Percentiles rank a stretch among this genome's conserved stretches.
Conservation (phyloP, 1,284 basidiomycete species). For the Naganishia albida region DNA sequence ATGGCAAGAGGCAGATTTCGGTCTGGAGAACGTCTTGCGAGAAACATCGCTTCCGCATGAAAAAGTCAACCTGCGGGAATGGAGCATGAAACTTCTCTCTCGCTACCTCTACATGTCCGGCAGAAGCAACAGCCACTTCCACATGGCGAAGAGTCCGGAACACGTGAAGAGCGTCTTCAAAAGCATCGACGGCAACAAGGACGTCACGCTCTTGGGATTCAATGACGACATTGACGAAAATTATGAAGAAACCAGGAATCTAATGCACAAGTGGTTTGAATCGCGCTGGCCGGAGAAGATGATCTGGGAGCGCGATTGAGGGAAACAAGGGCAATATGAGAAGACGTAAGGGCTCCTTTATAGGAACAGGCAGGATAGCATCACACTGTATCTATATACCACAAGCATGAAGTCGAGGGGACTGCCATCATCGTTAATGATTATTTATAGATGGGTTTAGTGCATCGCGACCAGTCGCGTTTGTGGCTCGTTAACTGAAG, state of each 20-base stretch:
- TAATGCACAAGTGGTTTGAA: slow-evolving; percentile 48
- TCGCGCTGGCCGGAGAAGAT: slow-evolving; percentile 45
- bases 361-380: background rate
- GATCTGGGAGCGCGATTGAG: slow-evolving; percentile 44
- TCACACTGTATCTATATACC: slow-evolving; percentile 25
- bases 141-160: slow-evolving; percentile 44
- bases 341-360: no score
- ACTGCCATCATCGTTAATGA: no score
- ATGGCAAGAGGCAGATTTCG: slow-evolving; percentile 56
- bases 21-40: slow-evolving; percentile 52
- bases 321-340: background rate
- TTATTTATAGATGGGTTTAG: no score
- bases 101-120: slow-evolving; percentile 55
- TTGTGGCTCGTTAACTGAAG: no score
- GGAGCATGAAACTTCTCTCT: slow-evolving; percentile 55
- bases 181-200: slow-evolving; percentile 39
- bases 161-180: slow-evolving; percentile 40
- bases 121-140: slow-evolving; percentile 45
- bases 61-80: slow-evolving; percentile 52
- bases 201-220: slow-evolving; percentile 42
- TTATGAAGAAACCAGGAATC: slow-evolving; percentile 40
- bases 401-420: background rate
- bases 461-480: no score
- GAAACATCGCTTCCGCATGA: slow-evolving; percentile 42
- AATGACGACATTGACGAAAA: slow-evolving; percentile 50